Percentiles rank a stretch among this genome's conserved stretches.
Conservation (phyloP, 768 basidiomycete species). For the Amanita pallidorosea region DNA sequence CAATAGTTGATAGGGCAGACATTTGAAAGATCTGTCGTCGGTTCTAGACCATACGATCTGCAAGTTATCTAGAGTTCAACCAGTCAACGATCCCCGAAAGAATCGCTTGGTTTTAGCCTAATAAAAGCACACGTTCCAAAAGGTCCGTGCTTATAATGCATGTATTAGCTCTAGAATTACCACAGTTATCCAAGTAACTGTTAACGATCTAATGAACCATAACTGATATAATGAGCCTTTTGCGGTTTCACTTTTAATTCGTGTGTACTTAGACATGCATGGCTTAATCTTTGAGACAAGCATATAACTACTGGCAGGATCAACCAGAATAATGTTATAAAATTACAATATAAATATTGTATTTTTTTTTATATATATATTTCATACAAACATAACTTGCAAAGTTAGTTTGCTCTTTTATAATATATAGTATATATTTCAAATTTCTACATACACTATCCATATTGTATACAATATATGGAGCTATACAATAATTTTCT, state of each 20-base stretch:
- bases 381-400: too few relatives aligned
- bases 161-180: slow-evolving; percentile 73
- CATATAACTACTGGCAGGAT: too few relatives aligned
- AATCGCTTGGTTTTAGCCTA: slow-evolving; percentile 67
- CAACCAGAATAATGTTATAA: too few relatives aligned
- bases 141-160: slow-evolving; percentile 63
- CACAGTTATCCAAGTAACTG: slow-evolving; percentile 74
- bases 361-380: too few relatives aligned
- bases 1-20: slow-evolving; percentile 68
- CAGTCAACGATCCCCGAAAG: slow-evolving; percentile 63
- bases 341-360: too few relatives aligned
- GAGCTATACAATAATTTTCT: too few relatives aligned
- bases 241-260: slow-evolving; percentile 67
- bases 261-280: slow-evolving; percentile 73
- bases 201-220: slow-evolving; percentile 72
- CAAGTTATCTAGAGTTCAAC: slow-evolving; percentile 71
- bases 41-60: slow-evolving; percentile 65
- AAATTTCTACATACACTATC: too few relatives aligned
- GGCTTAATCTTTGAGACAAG: too few relatives aligned
- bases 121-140: slow-evolving; percentile 66
- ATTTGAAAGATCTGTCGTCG: slow-evolving; percentile 57
- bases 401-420: too few relatives aligned
- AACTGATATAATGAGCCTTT: slow-evolving; percentile 81
- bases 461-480: too few relatives aligned
- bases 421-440: too few relatives aligned